Base-by-base conservation (phyloP, 2,329 filamentous ascomycete genomes). In the Diaporthe vexans region DNA sequence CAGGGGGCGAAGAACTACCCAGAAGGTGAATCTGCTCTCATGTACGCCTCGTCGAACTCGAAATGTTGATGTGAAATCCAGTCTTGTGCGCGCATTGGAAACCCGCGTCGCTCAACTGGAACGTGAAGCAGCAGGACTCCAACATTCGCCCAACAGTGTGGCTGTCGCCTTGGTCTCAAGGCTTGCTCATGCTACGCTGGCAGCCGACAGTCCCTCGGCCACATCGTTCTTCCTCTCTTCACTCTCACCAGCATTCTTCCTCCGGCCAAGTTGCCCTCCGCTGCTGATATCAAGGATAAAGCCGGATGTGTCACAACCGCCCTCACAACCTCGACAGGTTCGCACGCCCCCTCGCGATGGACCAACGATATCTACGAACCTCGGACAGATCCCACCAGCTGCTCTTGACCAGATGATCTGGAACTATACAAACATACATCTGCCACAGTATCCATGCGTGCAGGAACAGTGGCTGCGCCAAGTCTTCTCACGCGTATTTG, bases 391-490 rank as follows among this genome's bases (percentile, higher is more conserved):
- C 15, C 71, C 71, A 21, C 59, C 58, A 4, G 59, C 48, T 43
- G 71, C 71, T 37, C 71, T 73, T 13, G 71, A 73, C 4, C 58
- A 56, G 59, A 68, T 73, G 71, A 68, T 73, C 19, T 67, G 71
- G 58, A 68, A 73, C 5, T 73, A 73, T 26, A 68, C 71, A 1
- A 68, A 73, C 59, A 73, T 73, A 4, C 71, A 73, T 9, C 48
- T 73, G 7, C 71, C 71, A 17, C 71, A 73, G 17, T 73, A 73
- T n/a, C 71, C 71, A 10, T 73, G 71, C 51, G 51, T 73, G 5
- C 71, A 73, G 26, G 71, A 73, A 26, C 57, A 73, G 9, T 73
- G 71, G 71, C 71, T 73, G 17, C 58, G 71, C 17, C 48, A 63
- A n/a, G 48, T 73, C 29, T 68, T 73, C 48, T 51, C 48, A 6